Base-by-base conservation (phyloP, 2,329 filamentous ascomycete species). In the Monosporascus sp. region DNA sequence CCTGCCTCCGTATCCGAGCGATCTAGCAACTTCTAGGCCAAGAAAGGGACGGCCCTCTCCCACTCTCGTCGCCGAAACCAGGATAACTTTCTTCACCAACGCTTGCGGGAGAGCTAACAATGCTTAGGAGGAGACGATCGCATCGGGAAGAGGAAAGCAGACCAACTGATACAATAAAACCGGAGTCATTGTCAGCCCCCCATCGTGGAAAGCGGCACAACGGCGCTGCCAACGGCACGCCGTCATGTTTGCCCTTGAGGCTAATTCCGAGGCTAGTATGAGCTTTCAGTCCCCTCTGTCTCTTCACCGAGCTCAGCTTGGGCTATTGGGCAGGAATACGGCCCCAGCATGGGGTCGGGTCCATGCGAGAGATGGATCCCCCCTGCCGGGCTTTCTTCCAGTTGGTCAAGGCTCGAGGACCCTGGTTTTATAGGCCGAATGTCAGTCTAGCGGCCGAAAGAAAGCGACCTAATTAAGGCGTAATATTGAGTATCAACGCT, bases 361-460 rank as follows among this genome's bases (percentile, higher is more conserved):
- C 68, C 69, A 71, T 72, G 71, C 70, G 68, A 71, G 60, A 60
- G 55, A 60, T 63, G 62, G 61, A 60, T 66, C 67, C 65, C 61
- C 61, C 63, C 57, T 59, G 55, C 63, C 72, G 66, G 72, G 65
- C 66, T 70, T 61, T 56, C 64, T 72, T 76, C 72, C 72, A 71
- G 73, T 74, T 76, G 74, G 74, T 65, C 69, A 69, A 46, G 42
- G 68, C 57, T 60, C 54, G 66, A 65, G 55, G 59, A 65, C 64
- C 65, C 65, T 64, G 60, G 62, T 27, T 46, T 20, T 31, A 46
- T 46, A n/a, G 24, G 42, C 42, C 24, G 11, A 46, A 15, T n/a
- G 24, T 15, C 6, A 31, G 42, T 9, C 42, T 46, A 46, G 42
- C 20, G 20, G 14, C 42, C 42, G 42, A 25, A 27, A 18, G 22